Conservation (phyloP, 768 basidiomycete species). For the Cystobasidium onofrii region DNA sequence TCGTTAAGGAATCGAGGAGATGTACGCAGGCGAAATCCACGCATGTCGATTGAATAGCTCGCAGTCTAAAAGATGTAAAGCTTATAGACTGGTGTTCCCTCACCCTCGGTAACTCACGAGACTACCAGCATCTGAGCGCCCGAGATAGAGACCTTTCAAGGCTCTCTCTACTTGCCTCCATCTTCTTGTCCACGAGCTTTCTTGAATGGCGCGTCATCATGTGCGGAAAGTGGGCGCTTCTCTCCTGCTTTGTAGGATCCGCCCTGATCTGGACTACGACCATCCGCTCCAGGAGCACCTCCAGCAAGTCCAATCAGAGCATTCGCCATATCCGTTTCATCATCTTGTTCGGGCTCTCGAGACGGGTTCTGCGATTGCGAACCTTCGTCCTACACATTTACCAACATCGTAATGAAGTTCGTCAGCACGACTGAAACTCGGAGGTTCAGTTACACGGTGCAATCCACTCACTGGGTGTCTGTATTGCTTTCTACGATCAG, state of each 20-base stretch:
- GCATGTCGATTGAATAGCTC: too few relatives aligned
- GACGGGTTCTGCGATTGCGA: background rate
- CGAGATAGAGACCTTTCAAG: background rate
- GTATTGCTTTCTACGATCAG: background rate
- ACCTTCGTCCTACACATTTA: background rate
- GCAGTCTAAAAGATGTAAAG: too few relatives aligned
- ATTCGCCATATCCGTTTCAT: conserved; percentile 63
- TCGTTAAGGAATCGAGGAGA: too few relatives aligned
- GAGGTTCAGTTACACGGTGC: background rate
- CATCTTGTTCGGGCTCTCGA: conserved; percentile 63
- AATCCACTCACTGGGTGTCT: background rate
- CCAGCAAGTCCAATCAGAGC: conserved; percentile 60
- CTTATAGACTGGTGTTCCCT: too few relatives aligned
- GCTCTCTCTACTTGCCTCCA: background rate
- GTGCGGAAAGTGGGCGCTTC: background rate
- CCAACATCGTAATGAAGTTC: too few relatives aligned
- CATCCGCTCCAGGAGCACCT: conserved; percentile 36
- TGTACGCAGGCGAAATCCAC: too few relatives aligned
- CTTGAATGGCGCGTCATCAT: background rate
- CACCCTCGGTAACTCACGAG: too few relatives aligned
- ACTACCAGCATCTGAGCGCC: too few relatives aligned
- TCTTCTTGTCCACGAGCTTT: background rate
- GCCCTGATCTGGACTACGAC: background rate
- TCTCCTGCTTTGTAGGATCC: background rate
- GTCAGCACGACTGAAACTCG: background rate